Base-by-base conservation (phyloP, 2,329 filamentous ascomycete genomes). In the Penicillium olsonii region DNA sequence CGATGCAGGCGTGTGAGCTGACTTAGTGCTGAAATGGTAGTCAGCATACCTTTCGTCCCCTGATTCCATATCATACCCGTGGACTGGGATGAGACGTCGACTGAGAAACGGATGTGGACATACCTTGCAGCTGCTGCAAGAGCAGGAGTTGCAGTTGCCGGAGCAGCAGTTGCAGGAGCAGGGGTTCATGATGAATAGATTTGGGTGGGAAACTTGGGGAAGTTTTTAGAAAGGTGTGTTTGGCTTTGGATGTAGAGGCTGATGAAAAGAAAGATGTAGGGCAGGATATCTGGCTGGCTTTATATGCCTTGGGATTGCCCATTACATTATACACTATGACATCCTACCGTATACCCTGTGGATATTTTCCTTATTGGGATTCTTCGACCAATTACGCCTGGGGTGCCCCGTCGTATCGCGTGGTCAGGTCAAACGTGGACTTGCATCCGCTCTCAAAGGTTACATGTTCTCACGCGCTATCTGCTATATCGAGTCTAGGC, bases 81-180 rank as follows among this genome's bases (percentile, higher is more conserved):
- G 18, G 20, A n/a, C n/a, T n/a, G n/a, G n/a, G n/a, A 11, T 29
- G 18, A 20, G 43, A 34, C 19, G 40, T 26, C 15, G 12, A 31
- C 29, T n/a, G 22, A n/a, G 29, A 6, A 31, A 15, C n/a, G 12
- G 11, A 37, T 17, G 29, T 43, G 17, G 22, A 61, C 69, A 55
- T 66, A 73, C 71, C 35, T 40, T 59, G 70, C 71, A 74, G 57
- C 46, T 58, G 43, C 22, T 45, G 69, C 71, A 74, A 55, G 63
- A 56, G 69, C 56, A 56, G 34, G 33, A 17, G 37, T 26, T 39
- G 37, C 37, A 26, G 37, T 26, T 20, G 22, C 37, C 20, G 9
- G 49, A 50, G 54, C 69, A 73, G 67, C 66, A 68, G 68, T 65
- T 69, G 69, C 71, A 74, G 42, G 50, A 41, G 64, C 69, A 73